Percentiles rank a stretch among this genome's conserved stretches.
Evolutionary conservation across 441 rosid genomes (phyloP).

Genomic region (Aquilaria agallochum): DNA sequence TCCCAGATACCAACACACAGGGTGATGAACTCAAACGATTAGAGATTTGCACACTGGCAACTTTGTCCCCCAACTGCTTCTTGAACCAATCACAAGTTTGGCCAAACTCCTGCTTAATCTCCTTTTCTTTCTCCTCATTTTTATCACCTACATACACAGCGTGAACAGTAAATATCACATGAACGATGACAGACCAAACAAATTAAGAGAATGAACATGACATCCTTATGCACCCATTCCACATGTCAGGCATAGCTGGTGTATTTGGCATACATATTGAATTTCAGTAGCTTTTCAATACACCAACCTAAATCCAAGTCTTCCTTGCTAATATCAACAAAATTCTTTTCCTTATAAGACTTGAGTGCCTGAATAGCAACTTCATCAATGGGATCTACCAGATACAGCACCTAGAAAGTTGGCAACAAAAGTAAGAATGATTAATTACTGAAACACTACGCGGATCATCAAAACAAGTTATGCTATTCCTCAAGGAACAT

Average conservation of each 20-base stretch:
- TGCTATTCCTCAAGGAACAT: conserved; percentile 13
- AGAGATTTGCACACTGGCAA: conserved; percentile 88
- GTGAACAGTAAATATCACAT: background rate
- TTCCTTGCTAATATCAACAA: conserved; percentile 95
- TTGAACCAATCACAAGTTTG: conserved; percentile 96
- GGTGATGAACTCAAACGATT: conserved; percentile 91
- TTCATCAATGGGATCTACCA: conserved; percentile 95
- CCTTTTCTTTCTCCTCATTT: conserved; percentile 86
- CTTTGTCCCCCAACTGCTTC: conserved; percentile 79
- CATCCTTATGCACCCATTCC: no score
- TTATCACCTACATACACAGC: conserved; percentile 59
- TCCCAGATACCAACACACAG: conserved; percentile 89
- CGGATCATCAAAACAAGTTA: background rate
- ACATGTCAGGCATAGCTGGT: no score
- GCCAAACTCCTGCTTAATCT: conserved; percentile 73
- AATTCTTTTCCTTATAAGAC: conserved; percentile 90
- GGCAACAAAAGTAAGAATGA: conserved; percentile 5
- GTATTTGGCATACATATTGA: no score
- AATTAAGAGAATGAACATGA: no score
- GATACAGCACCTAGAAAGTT: conserved; percentile 55
- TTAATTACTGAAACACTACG: conserved; percentile 1
- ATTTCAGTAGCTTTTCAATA: background rate
- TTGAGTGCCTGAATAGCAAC: conserved; percentile 90
- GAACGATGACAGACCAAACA: no score
- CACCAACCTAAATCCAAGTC: conserved; percentile 86